These are phyloP conservation scores for Anisogramma anomala DNA, from an alignment of 2,329 filamentous ascomycete species.

Conservation along the genomic window DNA sequence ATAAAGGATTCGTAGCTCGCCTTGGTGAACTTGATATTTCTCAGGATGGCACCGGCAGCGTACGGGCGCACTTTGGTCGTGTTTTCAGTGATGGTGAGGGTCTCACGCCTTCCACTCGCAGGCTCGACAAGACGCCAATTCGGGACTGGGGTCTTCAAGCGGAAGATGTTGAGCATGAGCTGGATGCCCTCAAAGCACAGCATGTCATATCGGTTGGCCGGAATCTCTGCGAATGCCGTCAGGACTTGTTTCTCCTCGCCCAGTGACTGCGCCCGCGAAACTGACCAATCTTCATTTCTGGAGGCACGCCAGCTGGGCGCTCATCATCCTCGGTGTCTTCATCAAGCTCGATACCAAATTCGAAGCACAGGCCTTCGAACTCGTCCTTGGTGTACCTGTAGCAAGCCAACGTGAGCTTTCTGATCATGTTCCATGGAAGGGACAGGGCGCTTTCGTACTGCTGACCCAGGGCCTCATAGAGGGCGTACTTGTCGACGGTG, in stretches of 20 bases:
- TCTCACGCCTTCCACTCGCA: slow-evolving; percentile 60
- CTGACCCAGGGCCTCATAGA: slow-evolving; percentile 84
- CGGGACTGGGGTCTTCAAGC: slow-evolving; percentile 61
- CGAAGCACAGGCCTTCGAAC: slow-evolving; percentile 96
- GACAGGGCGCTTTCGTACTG: slow-evolving; percentile 44
- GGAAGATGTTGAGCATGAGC: slow-evolving; percentile 92
- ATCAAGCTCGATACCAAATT: slow-evolving; percentile 96
- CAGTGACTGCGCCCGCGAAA: background rate
- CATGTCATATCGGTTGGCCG: slow-evolving; percentile 79
- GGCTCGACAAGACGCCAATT: slow-evolving; percentile 69
- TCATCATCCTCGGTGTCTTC: slow-evolving; percentile 78
- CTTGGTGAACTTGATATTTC: slow-evolving; percentile 84
- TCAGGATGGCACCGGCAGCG: slow-evolving; percentile 78
- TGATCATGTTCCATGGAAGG: slow-evolving; percentile 1
- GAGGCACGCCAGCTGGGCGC: slow-evolving; percentile 68
- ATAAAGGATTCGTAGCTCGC: slow-evolving; percentile 96
- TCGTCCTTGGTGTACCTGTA: slow-evolving; percentile 76
- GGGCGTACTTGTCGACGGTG: slow-evolving; percentile 86
- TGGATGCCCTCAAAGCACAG: slow-evolving; percentile 95
- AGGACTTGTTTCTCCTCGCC: background rate
- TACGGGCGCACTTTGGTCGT: slow-evolving; percentile 75
- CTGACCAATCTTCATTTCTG: slow-evolving; percentile 73
- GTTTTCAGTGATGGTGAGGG: slow-evolving; percentile 64
- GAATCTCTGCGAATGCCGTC: slow-evolving; percentile 10
- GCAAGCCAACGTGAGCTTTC: slow-evolving; percentile 15